Base-by-base conservation (phyloP, 1,284 basidiomycete species). In the Microbotryum intermedium region DNA sequence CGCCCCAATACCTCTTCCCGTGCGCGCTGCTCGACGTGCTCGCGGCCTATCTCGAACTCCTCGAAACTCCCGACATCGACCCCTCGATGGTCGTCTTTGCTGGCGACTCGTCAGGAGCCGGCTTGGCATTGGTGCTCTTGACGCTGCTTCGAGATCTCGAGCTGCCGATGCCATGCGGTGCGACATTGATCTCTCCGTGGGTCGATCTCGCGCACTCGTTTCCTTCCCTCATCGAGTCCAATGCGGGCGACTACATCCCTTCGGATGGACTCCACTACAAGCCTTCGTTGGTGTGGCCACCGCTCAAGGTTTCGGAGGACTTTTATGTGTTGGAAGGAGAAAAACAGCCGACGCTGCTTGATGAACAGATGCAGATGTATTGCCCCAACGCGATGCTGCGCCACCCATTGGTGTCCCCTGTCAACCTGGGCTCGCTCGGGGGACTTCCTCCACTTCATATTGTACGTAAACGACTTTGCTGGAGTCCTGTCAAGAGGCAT, bases 1-100 rank as follows among this genome's bases (percentile, higher is more conserved):
- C 92, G 13, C 92, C 92, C 0, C 91, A 95, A 75, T 95, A 94
- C 69, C 93, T 93, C 0, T 98, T 97, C 76, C 94, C 94, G 0
- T 97, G 94, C 69, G 91, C 88, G 0, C 76, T 98, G 6, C 93
- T 97, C 71, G 71, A 72, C 60, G 55, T 64, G 79, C 50, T 83
- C 78, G 72, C 72, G 8, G 39, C 66, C 77, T 55, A 80, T 79
- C 81, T 81, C 74, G 97, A 78, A 76, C 81, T 81, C 73, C 83
- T 80, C 75, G 81, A 74, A 66, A 89, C 90, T 0, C 89, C 89
- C 0, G 76, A 80, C 0, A 83, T 99, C 16, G 81, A 87, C 56
- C 92, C 94, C 0, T 84, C 86, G 67, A 87, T 97, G 45, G 82
- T 97, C 16, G 66, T 82, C 20, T 75, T 95, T 49, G 85, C 85